Evolutionary conservation across 2,329 filamentous ascomycete genomes (phyloP).

Genomic region (Zymoseptoria tritici): DNA sequence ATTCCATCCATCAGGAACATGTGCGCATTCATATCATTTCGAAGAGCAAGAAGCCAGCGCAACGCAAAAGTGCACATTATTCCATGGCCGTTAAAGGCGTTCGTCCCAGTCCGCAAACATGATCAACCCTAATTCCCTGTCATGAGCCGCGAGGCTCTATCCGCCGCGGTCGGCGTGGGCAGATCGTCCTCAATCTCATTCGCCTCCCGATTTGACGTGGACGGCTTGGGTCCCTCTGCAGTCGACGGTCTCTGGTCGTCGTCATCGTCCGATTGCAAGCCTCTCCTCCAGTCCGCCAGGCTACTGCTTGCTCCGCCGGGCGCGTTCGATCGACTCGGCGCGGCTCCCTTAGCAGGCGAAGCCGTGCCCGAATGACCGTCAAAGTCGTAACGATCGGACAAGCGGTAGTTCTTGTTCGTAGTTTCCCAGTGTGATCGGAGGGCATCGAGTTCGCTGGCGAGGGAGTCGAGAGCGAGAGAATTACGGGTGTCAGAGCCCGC

Average conservation of each 20-base stretch:
- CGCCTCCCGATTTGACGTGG: constrained; percentile 1
- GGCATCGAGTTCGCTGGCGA: constrained; percentile 86
- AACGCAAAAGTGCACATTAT: background rate
- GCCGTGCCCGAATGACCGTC: constrained; percentile 14
- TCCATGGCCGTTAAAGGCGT: background rate
- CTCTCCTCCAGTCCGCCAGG: constrained; percentile 71
- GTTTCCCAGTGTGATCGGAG: constrained; percentile 90
- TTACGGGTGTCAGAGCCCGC: constrained; percentile 24
- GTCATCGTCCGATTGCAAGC: constrained; percentile 50
- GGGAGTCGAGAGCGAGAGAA: constrained; percentile 60
- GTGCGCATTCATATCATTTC: background rate
- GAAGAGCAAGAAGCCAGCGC: background rate
- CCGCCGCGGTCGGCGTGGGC: constrained; percentile 7
- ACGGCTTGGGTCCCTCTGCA: constrained; percentile 7
- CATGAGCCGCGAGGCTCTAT: background rate
- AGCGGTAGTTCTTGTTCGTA: constrained; percentile 87
- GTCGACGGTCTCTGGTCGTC: constrained; percentile 16
- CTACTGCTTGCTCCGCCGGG: constrained; percentile 49
- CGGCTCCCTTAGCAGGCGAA: constrained; percentile 2
- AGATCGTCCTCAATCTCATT: constrained; percentile 3
- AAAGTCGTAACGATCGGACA: constrained; percentile 88
- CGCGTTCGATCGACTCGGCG: constrained; percentile 7
- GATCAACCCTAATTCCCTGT: background rate
- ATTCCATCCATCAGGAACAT: background rate
- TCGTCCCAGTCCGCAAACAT: background rate